Base-by-base conservation (phyloP, 2,329 filamentous ascomycete genomes). In the Microsporum canis region DNA sequence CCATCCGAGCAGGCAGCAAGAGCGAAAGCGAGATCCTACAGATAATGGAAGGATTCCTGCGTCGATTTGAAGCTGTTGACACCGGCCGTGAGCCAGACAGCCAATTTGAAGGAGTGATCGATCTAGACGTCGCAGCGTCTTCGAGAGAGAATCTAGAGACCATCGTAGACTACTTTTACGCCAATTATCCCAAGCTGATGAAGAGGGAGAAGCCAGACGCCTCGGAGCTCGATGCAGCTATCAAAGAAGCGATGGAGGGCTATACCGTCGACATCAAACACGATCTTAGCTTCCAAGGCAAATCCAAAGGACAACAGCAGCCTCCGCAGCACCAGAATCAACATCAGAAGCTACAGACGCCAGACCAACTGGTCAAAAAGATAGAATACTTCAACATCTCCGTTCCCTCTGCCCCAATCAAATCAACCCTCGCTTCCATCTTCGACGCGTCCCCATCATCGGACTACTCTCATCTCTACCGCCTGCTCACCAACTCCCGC, bases 21-120 rank as follows among this genome's bases (percentile, higher is more conserved):
- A 83, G 87, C 51, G 75, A 79, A 55, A 76, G 80, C 17, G 92
- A 96, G 72, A 89, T 94, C 60, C 79, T 94, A 55, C 83, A 84
- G 3, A 95, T 99, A 67, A 97, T 99, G 94, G 89, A 96, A 67
- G 89, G 90, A 2, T 99, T 99, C 75, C 80, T 99, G 66, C 74
- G 83, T 10, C 85, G 94, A 39, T 97, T 96, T 71, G 88, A 99
- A 75, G 83, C 87, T 23, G 80, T 91, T 62, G 82, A 91, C 65
- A 76, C 80, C 0, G 80, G 84, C 17, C 76, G 76, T 5, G 73
- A 76, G n/a, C 91, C 94, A 0, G 94, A 99, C 70, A 80, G 86
- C 65, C 81, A 82, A 5, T 99, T 99, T 68, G 89, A 96, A 69
- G 77, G 84, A 2, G 79, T 95, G 49, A 95, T 99, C 69, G 82